phyloP scores from a whole-genome alignment of 345 rosid genomes.

The Corchorus olitorius region DNA sequence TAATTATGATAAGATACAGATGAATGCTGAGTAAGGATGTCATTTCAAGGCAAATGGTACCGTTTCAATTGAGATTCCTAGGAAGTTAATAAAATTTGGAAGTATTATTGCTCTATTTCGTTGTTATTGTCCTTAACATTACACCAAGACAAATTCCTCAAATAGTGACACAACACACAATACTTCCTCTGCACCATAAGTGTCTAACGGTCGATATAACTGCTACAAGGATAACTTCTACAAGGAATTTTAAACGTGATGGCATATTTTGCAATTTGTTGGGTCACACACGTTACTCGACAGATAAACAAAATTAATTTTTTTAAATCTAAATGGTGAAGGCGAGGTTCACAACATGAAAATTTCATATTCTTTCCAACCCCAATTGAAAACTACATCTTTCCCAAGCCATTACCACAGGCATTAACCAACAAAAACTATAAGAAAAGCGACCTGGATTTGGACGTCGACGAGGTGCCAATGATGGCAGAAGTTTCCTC shows the following conservation, averaged over 20 bases:
- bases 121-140: neutral
- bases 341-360: neutral
- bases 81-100: no score
- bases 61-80: no score
- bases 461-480: neutral
- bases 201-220: no score
- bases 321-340: neutral
- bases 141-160: neutral
- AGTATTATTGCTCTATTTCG: no score
- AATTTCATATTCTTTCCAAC: neutral
- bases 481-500: no score
- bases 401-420: neutral
- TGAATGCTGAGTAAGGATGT: no score
- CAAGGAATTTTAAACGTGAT: neutral
- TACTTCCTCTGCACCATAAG: neutral
- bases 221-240: neutral
- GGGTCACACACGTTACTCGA: neutral
- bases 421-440: slow-evolving; percentile 9
- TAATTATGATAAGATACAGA: no score
- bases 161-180: neutral
- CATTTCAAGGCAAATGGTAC: no score
- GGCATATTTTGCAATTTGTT: neutral
- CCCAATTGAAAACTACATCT: neutral
- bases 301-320: neutral
- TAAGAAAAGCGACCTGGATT: neutral